A percentile compares a stretch with the other conserved stretches of the same genome.
Evolutionary conservation across 805 yeast genomes (phyloP).

Genomic region (Wickerhamomyces silvicola): DNA sequence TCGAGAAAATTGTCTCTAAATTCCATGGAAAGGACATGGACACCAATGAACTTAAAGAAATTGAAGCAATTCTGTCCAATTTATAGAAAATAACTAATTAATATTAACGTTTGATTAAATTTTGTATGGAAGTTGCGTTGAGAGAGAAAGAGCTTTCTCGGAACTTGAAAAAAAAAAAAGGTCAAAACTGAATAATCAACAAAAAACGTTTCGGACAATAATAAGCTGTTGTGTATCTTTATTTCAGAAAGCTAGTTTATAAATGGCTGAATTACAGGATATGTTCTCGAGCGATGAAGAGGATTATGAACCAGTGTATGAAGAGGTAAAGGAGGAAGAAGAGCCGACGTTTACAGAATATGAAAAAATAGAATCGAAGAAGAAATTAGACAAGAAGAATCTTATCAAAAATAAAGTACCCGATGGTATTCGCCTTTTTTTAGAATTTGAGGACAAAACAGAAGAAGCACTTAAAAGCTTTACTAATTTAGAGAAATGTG

Average conservation of each 20-base stretch:
- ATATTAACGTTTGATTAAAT: too few relatives aligned
- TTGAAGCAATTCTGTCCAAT: neutral
- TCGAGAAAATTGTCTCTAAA: conserved; percentile 4
- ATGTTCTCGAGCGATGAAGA: conserved; percentile 11
- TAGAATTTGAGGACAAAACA: conserved; percentile 49
- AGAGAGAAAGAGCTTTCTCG: too few relatives aligned
- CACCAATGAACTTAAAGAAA: neutral
- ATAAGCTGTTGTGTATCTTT: too few relatives aligned
- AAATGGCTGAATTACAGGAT: conserved; percentile 1
- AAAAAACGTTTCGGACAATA: too few relatives aligned
- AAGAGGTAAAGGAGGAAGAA: conserved; percentile 3
- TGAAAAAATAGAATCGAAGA: conserved; percentile 14
- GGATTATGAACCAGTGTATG: conserved; percentile 11
- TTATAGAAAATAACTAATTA: neutral
- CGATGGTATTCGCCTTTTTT: conserved; percentile 15
- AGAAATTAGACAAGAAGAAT: conserved; percentile 11
- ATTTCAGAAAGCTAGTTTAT: too few relatives aligned
- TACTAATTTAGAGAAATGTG: conserved; percentile 47
- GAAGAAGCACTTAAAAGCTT: conserved; percentile 63
- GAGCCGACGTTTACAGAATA: conserved; percentile 14
- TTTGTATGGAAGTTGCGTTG: too few relatives aligned
- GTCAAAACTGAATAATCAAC: too few relatives aligned
- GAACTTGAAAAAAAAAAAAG: too few relatives aligned
- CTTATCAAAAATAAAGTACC: conserved; percentile 17
- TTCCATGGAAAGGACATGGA: conserved; percentile 1